Evolutionary conservation across 202 grass and related monocot species (phyloP).

Genomic region (Eragrostis tef): DNA sequence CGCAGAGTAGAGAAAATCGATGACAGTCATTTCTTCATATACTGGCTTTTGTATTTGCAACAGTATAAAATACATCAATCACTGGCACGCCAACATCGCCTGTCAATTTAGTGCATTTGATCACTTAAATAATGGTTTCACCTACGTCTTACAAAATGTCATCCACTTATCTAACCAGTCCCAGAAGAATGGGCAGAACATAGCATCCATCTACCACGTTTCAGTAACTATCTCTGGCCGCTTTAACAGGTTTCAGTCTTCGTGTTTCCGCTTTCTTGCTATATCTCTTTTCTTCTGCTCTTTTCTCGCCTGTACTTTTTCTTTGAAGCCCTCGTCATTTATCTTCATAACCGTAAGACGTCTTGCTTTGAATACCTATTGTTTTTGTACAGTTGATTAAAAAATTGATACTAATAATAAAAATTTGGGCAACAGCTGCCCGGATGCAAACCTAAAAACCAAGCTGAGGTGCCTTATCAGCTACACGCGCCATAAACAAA

Average conservation of each 20-base stretch:
- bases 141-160: conserved; percentile 20
- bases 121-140: neutral
- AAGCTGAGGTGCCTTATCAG: neutral
- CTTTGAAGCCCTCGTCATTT: conserved; percentile 75
- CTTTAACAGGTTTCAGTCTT: conserved; percentile 32
- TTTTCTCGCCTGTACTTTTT: conserved; percentile 64
- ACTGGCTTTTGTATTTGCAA: neutral
- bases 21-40: neutral
- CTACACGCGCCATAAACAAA: neutral
- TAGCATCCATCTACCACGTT: neutral
- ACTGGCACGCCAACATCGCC: too few relatives aligned
- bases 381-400: neutral
- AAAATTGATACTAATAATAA: neutral
- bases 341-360: conserved; percentile 74
- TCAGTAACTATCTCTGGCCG: neutral
- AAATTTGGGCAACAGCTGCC: neutral
- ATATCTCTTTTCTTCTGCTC: conserved; percentile 63
- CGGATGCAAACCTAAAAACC: conserved; percentile 22
- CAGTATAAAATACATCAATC: neutral
- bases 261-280: conserved; percentile 55
- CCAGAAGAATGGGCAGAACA: neutral
- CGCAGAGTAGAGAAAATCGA: too few relatives aligned
- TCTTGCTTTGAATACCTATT: conserved; percentile 73
- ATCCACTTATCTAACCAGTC: neutral
- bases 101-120: neutral